These are phyloP conservation scores for Pittosporum tobira DNA, from an alignment of 129 eudicot genomes.

Conservation along the genomic window DNA sequence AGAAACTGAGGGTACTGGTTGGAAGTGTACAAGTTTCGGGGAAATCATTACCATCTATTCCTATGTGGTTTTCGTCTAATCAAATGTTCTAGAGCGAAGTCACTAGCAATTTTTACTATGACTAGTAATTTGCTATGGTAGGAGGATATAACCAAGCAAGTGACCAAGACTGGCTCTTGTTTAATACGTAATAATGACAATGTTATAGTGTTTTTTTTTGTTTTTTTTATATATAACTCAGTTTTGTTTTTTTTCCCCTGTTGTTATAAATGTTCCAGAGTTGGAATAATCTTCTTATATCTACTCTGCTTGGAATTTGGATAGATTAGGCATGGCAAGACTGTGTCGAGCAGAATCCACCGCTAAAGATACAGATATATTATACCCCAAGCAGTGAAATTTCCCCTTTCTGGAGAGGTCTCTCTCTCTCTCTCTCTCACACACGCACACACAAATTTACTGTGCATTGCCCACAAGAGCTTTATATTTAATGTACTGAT, in stretches of 20 bases:
- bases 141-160: too few relatives aligned
- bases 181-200: too few relatives aligned
- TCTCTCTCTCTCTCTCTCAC: constrained; percentile 14
- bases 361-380: constrained; percentile 54
- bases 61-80: too few relatives aligned
- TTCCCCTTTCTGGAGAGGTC: constrained; percentile 89
- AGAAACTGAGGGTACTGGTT: too few relatives aligned
- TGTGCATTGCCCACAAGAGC: neutral
- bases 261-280: neutral
- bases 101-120: too few relatives aligned
- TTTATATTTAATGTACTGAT: neutral
- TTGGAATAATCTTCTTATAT: neutral
- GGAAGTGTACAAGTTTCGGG: too few relatives aligned
- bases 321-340: constrained; percentile 30
- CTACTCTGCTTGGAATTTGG: constrained; percentile 13
- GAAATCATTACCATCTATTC: too few relatives aligned
- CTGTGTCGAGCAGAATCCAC: constrained; percentile 19
- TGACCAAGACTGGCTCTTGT: too few relatives aligned
- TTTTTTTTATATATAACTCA: neutral
- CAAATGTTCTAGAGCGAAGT: too few relatives aligned
- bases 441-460: too few relatives aligned
- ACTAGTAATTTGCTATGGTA: too few relatives aligned
- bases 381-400: constrained; percentile 62
- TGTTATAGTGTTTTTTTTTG: too few relatives aligned
- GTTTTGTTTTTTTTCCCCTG: neutral